Base-by-base conservation (phyloP, 2,329 filamentous ascomycete species). In the Paracoccidioides brasiliensis region DNA sequence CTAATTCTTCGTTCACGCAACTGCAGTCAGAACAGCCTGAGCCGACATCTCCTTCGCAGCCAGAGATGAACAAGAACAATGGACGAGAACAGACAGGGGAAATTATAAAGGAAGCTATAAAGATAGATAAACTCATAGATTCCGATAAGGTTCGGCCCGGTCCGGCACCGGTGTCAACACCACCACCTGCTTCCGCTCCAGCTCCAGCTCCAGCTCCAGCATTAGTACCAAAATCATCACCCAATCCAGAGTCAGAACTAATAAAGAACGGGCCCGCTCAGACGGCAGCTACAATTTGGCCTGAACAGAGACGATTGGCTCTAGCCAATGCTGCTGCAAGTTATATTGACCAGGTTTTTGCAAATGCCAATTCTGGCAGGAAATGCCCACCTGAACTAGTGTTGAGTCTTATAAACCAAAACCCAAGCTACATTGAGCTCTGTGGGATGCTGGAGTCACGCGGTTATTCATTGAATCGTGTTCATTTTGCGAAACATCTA, bases 351-450 rank as follows among this genome's bases (percentile, higher is more conserved):
- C 60, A 60, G 10, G 62, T 69, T 30, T 66, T 70, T 2, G 28
- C 10, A 7, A 42, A 52, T 50, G 68, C 68, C 28, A 81, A 81
- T 59, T 57, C 61, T 3, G 61, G 61, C 22, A 74, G 71, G 43
- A 60, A 62, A 5, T 59, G 58, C 41, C 64, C 67, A 8, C 56
- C 69, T 7, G 64, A 71, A 8, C 66, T 73, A 22, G 68, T 82
- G 8, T 63, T 74, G 28, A 64, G 62, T 1, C 70, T 81, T 41
- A 68, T 83, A 7, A 70, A 80, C 52, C 63, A 67, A 6, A 80
- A 81, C 59, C 78, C 79, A 2, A 78, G 73, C 2, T 82, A 82
- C 58, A 73, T 76, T 57, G 72, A 78, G 52, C 65, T 82, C 2
- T 83, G 80, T 61, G 73, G 78, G 57, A 69, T 71, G 48, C 64